phyloP scores from a whole-genome alignment of 148 eudicot genomes.

The Suaeda aralocaspica region DNA sequence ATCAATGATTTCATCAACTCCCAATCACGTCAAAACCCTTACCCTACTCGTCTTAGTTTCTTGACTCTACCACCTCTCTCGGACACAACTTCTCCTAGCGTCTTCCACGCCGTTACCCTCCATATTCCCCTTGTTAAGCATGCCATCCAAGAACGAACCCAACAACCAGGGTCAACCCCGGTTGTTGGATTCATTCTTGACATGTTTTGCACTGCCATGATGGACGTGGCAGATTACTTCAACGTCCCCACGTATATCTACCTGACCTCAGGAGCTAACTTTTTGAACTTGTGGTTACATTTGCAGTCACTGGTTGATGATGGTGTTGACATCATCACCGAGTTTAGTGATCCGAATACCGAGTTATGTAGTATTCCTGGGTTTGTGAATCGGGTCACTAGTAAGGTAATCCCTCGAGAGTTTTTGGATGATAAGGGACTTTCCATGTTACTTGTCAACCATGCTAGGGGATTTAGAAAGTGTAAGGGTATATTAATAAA shows the following conservation, averaged over 20 bases:
- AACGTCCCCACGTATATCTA: conserved; percentile 23
- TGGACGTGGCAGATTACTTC: conserved; percentile 7
- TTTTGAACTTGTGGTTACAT: conserved; percentile 25
- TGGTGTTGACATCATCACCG: background rate
- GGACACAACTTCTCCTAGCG: background rate
- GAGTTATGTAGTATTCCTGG: too few relatives aligned
- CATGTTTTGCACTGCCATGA: conserved; percentile 1
- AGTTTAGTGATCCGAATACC: background rate
- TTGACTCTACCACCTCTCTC: background rate
- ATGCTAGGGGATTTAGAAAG: too few relatives aligned
- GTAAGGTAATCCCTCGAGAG: too few relatives aligned
- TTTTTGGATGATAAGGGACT: too few relatives aligned
- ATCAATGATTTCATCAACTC: background rate
- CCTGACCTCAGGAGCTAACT: conserved; percentile 29
- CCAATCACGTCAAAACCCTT: background rate
- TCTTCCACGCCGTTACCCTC: background rate
- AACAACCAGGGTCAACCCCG: too few relatives aligned
- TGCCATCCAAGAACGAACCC: background rate
- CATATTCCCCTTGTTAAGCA: background rate
- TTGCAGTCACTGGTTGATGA: conserved; percentile 13
- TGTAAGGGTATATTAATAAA: background rate
- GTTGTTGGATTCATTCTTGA: background rate
- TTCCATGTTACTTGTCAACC: too few relatives aligned
- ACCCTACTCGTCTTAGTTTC: background rate
- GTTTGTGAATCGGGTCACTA: too few relatives aligned